Evolutionary conservation across 2,329 filamentous ascomycete species (phyloP), one percentile per base, ranked within the genome.

Genomic region (Decorospora gaudefroyi): DNA sequence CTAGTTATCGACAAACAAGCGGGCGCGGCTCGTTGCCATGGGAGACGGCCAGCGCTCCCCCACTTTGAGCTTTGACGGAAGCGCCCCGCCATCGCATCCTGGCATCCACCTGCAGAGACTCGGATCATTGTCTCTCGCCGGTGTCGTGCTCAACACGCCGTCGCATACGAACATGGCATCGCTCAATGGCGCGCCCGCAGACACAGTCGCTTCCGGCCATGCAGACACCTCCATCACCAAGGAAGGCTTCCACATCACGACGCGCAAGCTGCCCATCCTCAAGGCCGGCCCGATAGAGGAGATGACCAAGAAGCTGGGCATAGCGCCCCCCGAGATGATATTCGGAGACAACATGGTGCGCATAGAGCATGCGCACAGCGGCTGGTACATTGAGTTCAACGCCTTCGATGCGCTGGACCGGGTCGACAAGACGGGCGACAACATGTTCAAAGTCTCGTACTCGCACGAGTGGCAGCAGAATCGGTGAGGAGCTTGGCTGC

Each of bases 261-360:
- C 88, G 41, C 87, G 90, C 67, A 96, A 96, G 76, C 84, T 93
- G 36, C 93, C 93, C 51, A 99, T 99, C 70, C 87, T 95, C 59
- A 96, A 96, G 72, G 84, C 91, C 31, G 87, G 81, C 4, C 88
- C 90, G 36, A 97, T 99, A 65, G 90, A 96, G 65, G 82, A 82
- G 25, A 88, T 99, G 83, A 85, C 85, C 27, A 78, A 79, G 44
- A 83, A 81, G 51, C 79, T 99, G 40, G 85, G 85, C 19, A 96
- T 99, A 65, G 84, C 92, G 12, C 83, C 92, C 27, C 93, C 93
- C 6, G 93, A 99, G 75, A 99, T 99, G 93, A 99, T 99, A 55
- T 99, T 99, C 67, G 93, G 93, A 50, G 91, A 99, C 76, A 99
- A 99, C 71, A 76, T 87, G 45, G 85, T 95, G 27, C 75, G 82